Conservation (phyloP, 768 basidiomycete genomes). For the Candolleomyces aberdarensis region DNA sequence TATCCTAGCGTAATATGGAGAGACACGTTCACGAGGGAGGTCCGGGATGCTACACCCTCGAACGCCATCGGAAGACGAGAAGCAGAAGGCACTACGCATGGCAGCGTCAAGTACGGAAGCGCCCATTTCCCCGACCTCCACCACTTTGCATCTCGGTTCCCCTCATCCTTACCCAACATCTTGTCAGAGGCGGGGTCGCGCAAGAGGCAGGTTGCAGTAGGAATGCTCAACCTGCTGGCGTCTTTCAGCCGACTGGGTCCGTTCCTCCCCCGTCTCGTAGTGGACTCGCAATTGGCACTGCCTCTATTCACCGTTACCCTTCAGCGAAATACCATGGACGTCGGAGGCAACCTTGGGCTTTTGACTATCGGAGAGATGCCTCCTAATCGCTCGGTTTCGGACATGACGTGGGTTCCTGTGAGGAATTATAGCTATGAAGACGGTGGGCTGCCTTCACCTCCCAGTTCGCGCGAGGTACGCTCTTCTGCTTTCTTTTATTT, state of each 20-base stretch:
- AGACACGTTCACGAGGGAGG: slow-evolving; percentile 23
- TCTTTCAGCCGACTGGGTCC: slow-evolving; percentile 44
- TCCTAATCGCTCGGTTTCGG: slow-evolving; percentile 38
- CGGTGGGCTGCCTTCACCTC: slow-evolving; percentile 54
- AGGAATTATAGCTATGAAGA: slow-evolving; percentile 48
- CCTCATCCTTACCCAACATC: slow-evolving; percentile 19
- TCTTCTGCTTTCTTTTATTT: not conserved
- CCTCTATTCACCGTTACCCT: slow-evolving; percentile 59
- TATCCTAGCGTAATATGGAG: slow-evolving; percentile 45
- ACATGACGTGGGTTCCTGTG: slow-evolving; percentile 65
- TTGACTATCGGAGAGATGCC: slow-evolving; percentile 70
- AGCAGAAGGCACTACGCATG: slow-evolving; percentile 2
- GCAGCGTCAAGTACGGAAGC: slow-evolving; percentile 20
- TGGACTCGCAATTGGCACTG: slow-evolving; percentile 28
- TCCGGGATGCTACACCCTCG: not conserved
- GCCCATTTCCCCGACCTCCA: slow-evolving; percentile 19
- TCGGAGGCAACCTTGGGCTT: slow-evolving; percentile 66
- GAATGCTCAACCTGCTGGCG: slow-evolving; percentile 25
- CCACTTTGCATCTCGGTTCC: slow-evolving; percentile 26
- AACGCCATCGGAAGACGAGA: slow-evolving; percentile 1
- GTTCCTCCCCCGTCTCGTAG: slow-evolving; percentile 43
- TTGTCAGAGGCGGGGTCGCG: slow-evolving; percentile 3
- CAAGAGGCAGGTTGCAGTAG: not conserved
- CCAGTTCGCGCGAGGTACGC: slow-evolving; percentile 58
- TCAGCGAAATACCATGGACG: slow-evolving; percentile 64